Evolutionary conservation across 2,329 filamentous ascomycete species (phyloP).

Genomic region (Fusarium palustre): DNA sequence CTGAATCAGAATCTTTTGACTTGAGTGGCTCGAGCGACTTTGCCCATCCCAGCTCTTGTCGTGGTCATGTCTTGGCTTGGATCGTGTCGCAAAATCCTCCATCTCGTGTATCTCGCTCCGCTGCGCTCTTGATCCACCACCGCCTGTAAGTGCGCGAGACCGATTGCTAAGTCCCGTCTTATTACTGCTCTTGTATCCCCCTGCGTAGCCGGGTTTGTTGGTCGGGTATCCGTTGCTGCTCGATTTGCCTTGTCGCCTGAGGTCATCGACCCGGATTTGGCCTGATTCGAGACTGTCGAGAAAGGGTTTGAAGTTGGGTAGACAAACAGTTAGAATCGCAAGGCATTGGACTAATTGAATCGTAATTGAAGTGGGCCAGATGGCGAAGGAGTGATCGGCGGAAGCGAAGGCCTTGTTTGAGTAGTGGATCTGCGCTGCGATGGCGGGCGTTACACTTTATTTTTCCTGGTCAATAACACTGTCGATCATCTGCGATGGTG

Average conservation of each 20-base stretch:
- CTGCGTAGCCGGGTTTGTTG: conserved; percentile 35
- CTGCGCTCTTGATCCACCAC: conserved; percentile 14
- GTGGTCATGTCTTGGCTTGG: conserved; percentile 2
- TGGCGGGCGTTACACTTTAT: conserved; percentile 45
- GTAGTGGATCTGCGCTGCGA: conserved; percentile 46
- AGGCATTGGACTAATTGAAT: conserved; percentile 48
- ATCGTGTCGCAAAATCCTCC: conserved; percentile 16
- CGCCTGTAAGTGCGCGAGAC: conserved; percentile 12
- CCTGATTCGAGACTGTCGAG: conserved; percentile 48
- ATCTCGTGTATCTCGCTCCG: conserved; percentile 33
- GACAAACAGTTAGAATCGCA: conserved; percentile 44
- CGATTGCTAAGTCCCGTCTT: conserved; percentile 36
- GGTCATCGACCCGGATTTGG: conserved; percentile 48
- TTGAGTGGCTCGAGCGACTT: conserved; percentile 44
- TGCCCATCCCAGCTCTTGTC: conserved; percentile 30
- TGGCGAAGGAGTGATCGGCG: conserved; percentile 38
- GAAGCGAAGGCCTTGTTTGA: conserved; percentile 42
- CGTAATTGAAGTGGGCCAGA: conserved; percentile 43
- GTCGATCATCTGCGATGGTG: background rate
- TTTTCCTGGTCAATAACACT: background rate
- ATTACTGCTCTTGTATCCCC: conserved; percentile 41
- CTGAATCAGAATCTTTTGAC: conserved; percentile 48
- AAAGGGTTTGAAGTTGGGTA: conserved; percentile 49
- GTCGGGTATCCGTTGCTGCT: conserved; percentile 43
- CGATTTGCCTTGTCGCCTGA: conserved; percentile 45